phyloP scores from a whole-genome alignment of 148 eudicot genomes.

The Simmondsia chinensis region DNA sequence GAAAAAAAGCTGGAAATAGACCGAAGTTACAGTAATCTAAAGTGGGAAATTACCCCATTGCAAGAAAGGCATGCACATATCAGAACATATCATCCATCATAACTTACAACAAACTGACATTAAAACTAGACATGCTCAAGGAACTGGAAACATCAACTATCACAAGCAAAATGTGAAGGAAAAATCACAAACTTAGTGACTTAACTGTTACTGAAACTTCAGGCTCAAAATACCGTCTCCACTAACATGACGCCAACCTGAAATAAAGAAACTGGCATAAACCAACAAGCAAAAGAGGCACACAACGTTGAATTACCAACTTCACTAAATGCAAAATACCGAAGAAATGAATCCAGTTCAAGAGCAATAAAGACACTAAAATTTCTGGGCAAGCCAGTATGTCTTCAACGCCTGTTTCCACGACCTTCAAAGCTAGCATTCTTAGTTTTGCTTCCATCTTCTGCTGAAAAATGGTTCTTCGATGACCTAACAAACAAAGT shows the following conservation, averaged over 20 bases:
- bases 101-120: too few species aligned
- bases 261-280: conserved; percentile 57
- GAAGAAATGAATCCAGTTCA: conserved; percentile 16
- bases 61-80: too few species aligned
- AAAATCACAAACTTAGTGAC: conserved; percentile 34
- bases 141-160: conserved; percentile 17
- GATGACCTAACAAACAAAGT: conserved; percentile 33
- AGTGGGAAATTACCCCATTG: too few species aligned
- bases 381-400: conserved; percentile 9
- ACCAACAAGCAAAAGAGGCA: conserved; percentile 38
- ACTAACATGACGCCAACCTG: conserved; percentile 59
- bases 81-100: too few species aligned
- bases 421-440: conserved; percentile 37
- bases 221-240: conserved; percentile 45
- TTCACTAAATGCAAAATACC: conserved; percentile 32
- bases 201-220: conserved; percentile 47
- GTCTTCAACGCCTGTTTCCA: conserved; percentile 37
- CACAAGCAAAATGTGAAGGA: conserved; percentile 15
- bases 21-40: too few species aligned
- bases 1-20: too few species aligned
- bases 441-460: conserved; percentile 47
- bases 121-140: too few species aligned
- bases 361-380: conserved; percentile 7
- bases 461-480: conserved; percentile 35
- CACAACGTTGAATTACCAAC: conserved; percentile 46